Conservation (phyloP, 2,329 filamentous ascomycete genomes). For the Thielaviopsis cerberus region DNA sequence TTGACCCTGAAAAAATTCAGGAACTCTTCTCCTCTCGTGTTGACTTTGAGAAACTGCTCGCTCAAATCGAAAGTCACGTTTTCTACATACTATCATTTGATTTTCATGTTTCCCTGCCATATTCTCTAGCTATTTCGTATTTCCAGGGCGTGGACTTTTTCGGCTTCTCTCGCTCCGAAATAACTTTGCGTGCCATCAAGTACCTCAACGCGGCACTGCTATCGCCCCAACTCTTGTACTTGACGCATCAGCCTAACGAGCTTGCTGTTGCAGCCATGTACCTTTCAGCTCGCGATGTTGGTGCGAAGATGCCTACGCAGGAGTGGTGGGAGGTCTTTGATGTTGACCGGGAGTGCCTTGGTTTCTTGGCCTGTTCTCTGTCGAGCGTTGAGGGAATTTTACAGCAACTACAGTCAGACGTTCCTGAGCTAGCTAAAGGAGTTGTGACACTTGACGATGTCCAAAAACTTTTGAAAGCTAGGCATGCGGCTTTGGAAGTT, state of each 20-base stretch:
- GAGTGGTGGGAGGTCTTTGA: constrained; percentile 99
- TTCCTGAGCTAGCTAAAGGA: constrained; percentile 27
- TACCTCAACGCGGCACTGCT: constrained; percentile 76
- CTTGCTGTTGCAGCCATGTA: constrained; percentile 82
- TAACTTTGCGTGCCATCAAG: constrained; percentile 39
- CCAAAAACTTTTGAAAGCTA: constrained; percentile 22
- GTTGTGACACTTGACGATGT: constrained; percentile 42
- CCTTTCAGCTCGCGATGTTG: constrained; percentile 60
- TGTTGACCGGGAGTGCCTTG: constrained; percentile 80
- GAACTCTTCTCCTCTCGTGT: constrained; percentile 58
- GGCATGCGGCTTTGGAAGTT: constrained; percentile 14
- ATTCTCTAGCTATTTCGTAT: constrained; percentile 77
- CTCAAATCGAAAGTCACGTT: constrained; percentile 60
- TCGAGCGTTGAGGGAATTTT: constrained; percentile 59
- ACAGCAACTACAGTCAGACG: constrained; percentile 36
- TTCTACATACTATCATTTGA: constrained; percentile 63
- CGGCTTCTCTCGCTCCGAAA: constrained; percentile 12
- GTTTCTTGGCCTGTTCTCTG: constrained; percentile 77
- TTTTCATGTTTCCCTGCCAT: constrained; percentile 68
- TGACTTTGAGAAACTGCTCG: constrained; percentile 41
- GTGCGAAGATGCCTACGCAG: constrained; percentile 58
- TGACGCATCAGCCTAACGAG: constrained; percentile 76
- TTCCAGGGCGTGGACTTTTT: constrained; percentile 68
- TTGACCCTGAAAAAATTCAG: constrained; percentile 40
- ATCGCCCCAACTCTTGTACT: constrained; percentile 72